A percentile compares a stretch with the other conserved stretches of the same genome.
phyloP scores from a whole-genome alignment of 345 rosid species.

The Citropsis articulata region DNA sequence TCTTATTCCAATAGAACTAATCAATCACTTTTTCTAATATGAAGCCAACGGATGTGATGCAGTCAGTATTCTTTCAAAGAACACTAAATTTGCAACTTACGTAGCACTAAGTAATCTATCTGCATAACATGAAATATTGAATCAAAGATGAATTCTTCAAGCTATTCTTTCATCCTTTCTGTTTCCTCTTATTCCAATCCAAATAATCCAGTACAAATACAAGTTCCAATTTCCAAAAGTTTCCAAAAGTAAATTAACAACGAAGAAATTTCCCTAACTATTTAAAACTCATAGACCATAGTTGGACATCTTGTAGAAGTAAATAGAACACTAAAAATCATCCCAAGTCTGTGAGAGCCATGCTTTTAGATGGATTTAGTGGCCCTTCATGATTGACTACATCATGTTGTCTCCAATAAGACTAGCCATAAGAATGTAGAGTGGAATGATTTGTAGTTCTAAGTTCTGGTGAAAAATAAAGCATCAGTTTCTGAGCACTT shows the following conservation, averaged over 20 bases:
- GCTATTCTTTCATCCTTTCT: not conserved
- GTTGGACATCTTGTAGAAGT: not conserved
- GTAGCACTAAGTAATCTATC: not conserved
- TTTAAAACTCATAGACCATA: not conserved
- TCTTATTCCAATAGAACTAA: not conserved
- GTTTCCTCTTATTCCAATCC: not conserved
- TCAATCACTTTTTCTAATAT: not conserved
- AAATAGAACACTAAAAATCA: not conserved
- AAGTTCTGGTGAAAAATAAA: constrained; percentile 6
- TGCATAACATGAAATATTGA: not conserved
- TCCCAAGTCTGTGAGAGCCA: not conserved
- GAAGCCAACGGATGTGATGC: not conserved
- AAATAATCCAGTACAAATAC: not conserved
- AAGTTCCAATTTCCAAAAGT: not conserved
- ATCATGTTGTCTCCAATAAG: constrained; percentile 8
- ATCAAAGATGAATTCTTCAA: not conserved
- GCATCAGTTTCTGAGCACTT: constrained; percentile 9
- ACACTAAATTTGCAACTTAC: not conserved
- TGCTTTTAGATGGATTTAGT: not conserved
- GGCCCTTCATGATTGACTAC: constrained; percentile 5
- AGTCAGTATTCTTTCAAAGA: not conserved
- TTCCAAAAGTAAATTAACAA: not conserved
- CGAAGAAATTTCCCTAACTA: not conserved
- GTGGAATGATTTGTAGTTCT: constrained; percentile 3
- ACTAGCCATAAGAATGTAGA: not conserved